A percentile compares a stretch with the other conserved stretches of the same genome.
phyloP scores from a whole-genome alignment of 352 stramenopile genomes.

The Saprolegnia parasitica region DNA sequence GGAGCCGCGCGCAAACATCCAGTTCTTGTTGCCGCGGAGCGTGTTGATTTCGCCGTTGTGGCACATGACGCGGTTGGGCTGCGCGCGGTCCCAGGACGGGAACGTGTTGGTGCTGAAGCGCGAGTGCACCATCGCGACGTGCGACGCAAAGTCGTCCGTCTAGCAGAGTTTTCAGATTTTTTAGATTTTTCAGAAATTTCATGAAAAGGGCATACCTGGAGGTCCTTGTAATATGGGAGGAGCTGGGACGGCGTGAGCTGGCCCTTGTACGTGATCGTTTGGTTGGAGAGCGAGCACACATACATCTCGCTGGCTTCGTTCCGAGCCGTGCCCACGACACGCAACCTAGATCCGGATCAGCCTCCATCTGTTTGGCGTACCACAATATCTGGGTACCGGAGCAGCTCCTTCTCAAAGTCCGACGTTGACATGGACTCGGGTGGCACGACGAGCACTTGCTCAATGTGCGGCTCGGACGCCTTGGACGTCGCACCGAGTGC shows the following conservation, averaged over 20 bases:
- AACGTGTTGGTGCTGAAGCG: slow-evolving; percentile 99
- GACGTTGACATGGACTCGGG: slow-evolving; percentile 49
- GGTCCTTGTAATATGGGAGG: slow-evolving; percentile 63
- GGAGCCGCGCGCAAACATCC: slow-evolving; percentile 91
- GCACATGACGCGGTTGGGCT: slow-evolving; percentile 97
- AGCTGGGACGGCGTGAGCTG: slow-evolving; percentile 94
- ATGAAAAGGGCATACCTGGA: slow-evolving; percentile 22
- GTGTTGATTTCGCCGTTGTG: slow-evolving; percentile 99
- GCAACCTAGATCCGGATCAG: slow-evolving; percentile 29
- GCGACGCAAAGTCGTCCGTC: slow-evolving; percentile 81
- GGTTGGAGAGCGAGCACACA: slow-evolving; percentile 90
- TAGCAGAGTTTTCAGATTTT: background rate
- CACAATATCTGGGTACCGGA: slow-evolving; percentile 34
- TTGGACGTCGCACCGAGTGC: slow-evolving; percentile 91
- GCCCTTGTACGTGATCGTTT: slow-evolving; percentile 97
- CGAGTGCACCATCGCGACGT: slow-evolving; percentile 94
- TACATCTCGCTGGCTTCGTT: slow-evolving; percentile 91
- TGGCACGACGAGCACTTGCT: slow-evolving; percentile 91
- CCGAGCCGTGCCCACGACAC: slow-evolving; percentile 47
- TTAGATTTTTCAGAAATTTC: background rate
- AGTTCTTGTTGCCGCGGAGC: slow-evolving; percentile 96
- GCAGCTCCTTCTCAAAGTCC: slow-evolving; percentile 91
- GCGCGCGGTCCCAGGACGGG: slow-evolving; percentile 92
- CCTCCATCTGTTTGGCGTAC: background rate
- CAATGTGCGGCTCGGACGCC: slow-evolving; percentile 90